phyloP scores from a whole-genome alignment of 2,329 filamentous ascomycete genomes.

The Colletotrichum sidae region DNA sequence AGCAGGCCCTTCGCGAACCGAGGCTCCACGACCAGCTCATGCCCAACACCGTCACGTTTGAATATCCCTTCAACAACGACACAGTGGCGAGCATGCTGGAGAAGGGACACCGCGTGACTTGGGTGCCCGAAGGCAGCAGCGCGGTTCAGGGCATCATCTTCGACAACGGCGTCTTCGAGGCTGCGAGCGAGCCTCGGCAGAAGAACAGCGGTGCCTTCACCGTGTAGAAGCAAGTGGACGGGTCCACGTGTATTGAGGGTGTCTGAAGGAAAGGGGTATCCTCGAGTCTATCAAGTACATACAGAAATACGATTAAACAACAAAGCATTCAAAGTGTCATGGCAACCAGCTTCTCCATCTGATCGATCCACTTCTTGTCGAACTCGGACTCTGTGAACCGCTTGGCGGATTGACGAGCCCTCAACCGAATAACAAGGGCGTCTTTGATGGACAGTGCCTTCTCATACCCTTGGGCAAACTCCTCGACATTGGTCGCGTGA shows the following conservation, averaged over 20 bases:
- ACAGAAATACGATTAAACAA: conserved; percentile 33
- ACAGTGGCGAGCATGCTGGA: conserved; percentile 72
- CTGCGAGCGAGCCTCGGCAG: conserved; percentile 81
- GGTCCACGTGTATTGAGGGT: conserved; percentile 25
- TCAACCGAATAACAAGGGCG: conserved; percentile 77
- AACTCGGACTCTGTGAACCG: conserved; percentile 93
- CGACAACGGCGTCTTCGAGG: conserved; percentile 78
- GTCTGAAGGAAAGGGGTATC: conserved; percentile 49
- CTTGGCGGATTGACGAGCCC: conserved; percentile 82
- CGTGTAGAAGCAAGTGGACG: conserved; percentile 42
- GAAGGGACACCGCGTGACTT: conserved; percentile 78
- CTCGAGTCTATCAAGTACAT: conserved; percentile 47
- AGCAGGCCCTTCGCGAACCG: conserved; percentile 72
- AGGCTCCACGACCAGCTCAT: conserved; percentile 86
- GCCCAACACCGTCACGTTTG: conserved; percentile 76
- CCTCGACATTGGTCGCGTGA: conserved; percentile 80
- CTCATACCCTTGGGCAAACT: conserved; percentile 86
- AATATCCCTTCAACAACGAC: conserved; percentile 74
- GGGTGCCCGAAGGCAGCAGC: conserved; percentile 72
- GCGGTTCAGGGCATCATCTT: conserved; percentile 77
- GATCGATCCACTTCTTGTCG: conserved; percentile 78
- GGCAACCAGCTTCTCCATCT: conserved; percentile 79
- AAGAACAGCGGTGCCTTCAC: conserved; percentile 74
- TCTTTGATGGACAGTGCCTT: conserved; percentile 80
- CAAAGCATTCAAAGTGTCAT: conserved; percentile 42